Evolutionary conservation across 768 basidiomycete species (phyloP).

Genomic region (Tylopilus plumbeoviolaceoides): DNA sequence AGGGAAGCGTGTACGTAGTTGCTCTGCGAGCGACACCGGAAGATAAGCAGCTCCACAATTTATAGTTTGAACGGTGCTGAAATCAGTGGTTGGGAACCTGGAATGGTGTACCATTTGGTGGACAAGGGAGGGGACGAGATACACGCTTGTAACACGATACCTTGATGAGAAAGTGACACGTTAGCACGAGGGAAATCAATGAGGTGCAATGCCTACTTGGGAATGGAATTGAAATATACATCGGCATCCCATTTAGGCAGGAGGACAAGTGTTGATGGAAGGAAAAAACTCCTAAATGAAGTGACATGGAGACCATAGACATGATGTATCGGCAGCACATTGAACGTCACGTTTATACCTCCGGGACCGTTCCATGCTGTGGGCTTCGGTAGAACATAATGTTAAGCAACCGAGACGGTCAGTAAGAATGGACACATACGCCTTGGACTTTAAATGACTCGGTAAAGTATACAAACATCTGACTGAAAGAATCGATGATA

Average conservation of each 20-base stretch:
- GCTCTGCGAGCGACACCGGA: slow-evolving; percentile 48
- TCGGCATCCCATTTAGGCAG: slow-evolving; percentile 61
- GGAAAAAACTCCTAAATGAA: slow-evolving; percentile 44
- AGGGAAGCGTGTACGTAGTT: slow-evolving; percentile 37
- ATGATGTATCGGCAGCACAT: slow-evolving; percentile 67
- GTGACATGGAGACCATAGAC: slow-evolving; percentile 56
- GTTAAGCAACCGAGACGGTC: background rate
- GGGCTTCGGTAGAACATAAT: slow-evolving; percentile 29
- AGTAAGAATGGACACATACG: slow-evolving; percentile 29
- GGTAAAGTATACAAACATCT: slow-evolving; percentile 32
- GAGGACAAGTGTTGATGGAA: slow-evolving; percentile 47
- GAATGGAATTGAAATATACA: slow-evolving; percentile 46
- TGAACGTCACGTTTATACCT: slow-evolving; percentile 47
- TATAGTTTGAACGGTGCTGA: slow-evolving; percentile 45
- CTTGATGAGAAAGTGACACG: slow-evolving; percentile 30
- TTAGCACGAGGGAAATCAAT: background rate
- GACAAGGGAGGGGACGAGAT: slow-evolving; percentile 58
- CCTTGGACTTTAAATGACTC: slow-evolving; percentile 33
- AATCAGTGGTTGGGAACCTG: slow-evolving; percentile 41
- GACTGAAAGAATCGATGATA: slow-evolving; percentile 41
- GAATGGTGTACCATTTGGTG: slow-evolving; percentile 62
- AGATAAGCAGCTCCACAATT: slow-evolving; percentile 65
- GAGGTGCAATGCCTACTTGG: slow-evolving; percentile 43
- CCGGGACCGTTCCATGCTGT: slow-evolving; percentile 38
- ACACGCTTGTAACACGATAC: slow-evolving; percentile 47